Percentiles rank a stretch among this genome's conserved stretches.
Conservation (phyloP, 306 rosid species). For the Purshia tridentata region DNA sequence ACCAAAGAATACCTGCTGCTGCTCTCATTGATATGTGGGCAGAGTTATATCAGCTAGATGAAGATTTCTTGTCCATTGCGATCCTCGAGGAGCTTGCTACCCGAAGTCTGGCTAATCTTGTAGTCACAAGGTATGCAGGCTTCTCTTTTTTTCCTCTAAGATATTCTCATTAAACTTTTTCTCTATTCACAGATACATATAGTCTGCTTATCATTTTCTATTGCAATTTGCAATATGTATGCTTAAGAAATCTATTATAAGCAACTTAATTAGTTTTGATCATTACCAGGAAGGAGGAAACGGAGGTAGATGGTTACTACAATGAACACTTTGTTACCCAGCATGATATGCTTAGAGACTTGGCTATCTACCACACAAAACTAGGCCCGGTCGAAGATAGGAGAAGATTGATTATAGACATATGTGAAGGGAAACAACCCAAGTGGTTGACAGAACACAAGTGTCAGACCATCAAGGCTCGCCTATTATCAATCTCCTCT, state of each 20-base stretch:
- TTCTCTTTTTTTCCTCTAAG: conserved; percentile 16
- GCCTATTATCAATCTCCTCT: conserved; percentile 54
- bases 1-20: conserved; percentile 57
- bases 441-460: conserved; percentile 48
- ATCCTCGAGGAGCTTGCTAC: conserved; percentile 34
- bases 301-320: conserved; percentile 35
- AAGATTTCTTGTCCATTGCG: conserved; percentile 38
- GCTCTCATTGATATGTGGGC: conserved; percentile 63
- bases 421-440: conserved; percentile 43
- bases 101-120: conserved; percentile 39
- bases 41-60: conserved; percentile 38
- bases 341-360: conserved; percentile 55
- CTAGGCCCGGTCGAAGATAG: conserved; percentile 32
- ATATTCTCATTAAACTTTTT: conserved; percentile 41
- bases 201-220: conserved; percentile 14
- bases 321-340: conserved; percentile 45
- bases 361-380: conserved; percentile 43
- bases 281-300: conserved; percentile 39
- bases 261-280: conserved; percentile 4
- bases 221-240: neutral
- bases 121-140: conserved; percentile 6
- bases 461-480: conserved; percentile 37
- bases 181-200: conserved; percentile 37
- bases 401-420: conserved; percentile 40
- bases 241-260: neutral